Percentiles rank a stretch among this genome's conserved stretches.
phyloP scores from a whole-genome alignment of 2,329 filamentous ascomycete genomes.

The Magnaporthiopsis incrustans region DNA sequence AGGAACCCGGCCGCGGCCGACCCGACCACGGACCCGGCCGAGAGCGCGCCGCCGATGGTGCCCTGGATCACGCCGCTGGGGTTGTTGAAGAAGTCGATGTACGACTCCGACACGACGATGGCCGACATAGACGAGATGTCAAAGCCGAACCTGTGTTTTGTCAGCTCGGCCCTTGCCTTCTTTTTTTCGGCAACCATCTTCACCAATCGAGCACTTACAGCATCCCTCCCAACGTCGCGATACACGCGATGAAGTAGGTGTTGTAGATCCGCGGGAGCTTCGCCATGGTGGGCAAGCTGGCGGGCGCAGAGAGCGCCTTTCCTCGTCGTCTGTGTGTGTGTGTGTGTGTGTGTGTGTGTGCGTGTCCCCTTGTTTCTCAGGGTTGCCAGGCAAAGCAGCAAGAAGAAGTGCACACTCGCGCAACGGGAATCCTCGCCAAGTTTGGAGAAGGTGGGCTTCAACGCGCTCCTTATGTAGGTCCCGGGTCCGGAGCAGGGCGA shows the following conservation, averaged over 20 bases:
- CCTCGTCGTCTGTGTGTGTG: neutral
- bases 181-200: too few relatives aligned
- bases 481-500: neutral
- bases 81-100: slow-evolving; percentile 43
- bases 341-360: too few relatives aligned
- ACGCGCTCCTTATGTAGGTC: neutral
- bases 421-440: neutral
- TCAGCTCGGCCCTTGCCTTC: neutral
- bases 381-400: neutral
- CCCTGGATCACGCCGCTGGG: slow-evolving; percentile 38
- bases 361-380: neutral
- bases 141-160: slow-evolving; percentile 36
- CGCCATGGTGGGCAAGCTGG: slow-evolving; percentile 10
- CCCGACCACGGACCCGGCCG: slow-evolving; percentile 43
- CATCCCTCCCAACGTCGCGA: slow-evolving; percentile 44
- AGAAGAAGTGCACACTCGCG: neutral
- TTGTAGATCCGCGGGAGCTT: slow-evolving; percentile 44
- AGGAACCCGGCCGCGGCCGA: slow-evolving; percentile 39
- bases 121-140: slow-evolving; percentile 52
- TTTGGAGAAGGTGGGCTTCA: neutral
- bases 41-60: slow-evolving; percentile 43
- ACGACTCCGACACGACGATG: slow-evolving; percentile 43
- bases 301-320: neutral
- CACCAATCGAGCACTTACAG: slow-evolving; percentile 21
- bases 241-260: slow-evolving; percentile 41